phyloP scores from a whole-genome alignment of 2,329 filamentous ascomycete genomes.

The Fusarium cyanostomum region DNA sequence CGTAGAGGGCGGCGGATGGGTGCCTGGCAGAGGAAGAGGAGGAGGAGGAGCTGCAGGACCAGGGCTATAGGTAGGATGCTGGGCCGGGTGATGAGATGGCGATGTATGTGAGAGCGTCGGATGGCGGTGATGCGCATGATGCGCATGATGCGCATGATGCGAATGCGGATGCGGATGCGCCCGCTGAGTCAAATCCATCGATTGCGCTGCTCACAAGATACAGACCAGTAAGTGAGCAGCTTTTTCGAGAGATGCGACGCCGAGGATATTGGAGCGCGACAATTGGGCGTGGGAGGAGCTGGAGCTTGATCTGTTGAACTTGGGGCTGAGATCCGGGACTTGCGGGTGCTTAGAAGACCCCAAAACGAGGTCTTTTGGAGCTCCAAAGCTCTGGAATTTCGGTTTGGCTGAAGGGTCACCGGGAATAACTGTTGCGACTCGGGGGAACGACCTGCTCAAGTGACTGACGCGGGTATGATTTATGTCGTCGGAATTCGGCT shows the following conservation, averaged over 20 bases:
- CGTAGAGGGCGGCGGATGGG: slow-evolving; percentile 31
- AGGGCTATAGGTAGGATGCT: slow-evolving; percentile 35
- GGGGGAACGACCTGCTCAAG: slow-evolving; percentile 16
- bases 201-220: slow-evolving; percentile 17
- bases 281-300: slow-evolving; percentile 16
- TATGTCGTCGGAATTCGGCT: slow-evolving; percentile 35
- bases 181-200: slow-evolving; percentile 44
- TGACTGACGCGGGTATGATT: slow-evolving; percentile 9
- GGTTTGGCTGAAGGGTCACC: slow-evolving; percentile 21
- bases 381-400: slow-evolving; percentile 15
- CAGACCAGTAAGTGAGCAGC: slow-evolving; percentile 13
- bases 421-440: slow-evolving; percentile 27
- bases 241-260: slow-evolving; percentile 10
- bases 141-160: too few species aligned
- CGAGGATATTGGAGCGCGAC: slow-evolving; percentile 17
- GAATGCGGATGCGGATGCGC: slow-evolving; percentile 38
- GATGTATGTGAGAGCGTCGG: slow-evolving; percentile 30
- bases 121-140: slow-evolving; percentile 33
- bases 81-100: slow-evolving; percentile 29
- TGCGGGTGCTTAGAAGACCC: slow-evolving; percentile 1
- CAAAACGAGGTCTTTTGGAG: slow-evolving; percentile 11
- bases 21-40: slow-evolving; percentile 29
- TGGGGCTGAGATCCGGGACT: slow-evolving; percentile 28
- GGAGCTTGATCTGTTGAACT: slow-evolving; percentile 23
- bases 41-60: slow-evolving; percentile 18